These are phyloP conservation scores for Retiboletus flavoniger DNA, from an alignment of 1,284 basidiomycete species.

Conservation along the genomic window DNA sequence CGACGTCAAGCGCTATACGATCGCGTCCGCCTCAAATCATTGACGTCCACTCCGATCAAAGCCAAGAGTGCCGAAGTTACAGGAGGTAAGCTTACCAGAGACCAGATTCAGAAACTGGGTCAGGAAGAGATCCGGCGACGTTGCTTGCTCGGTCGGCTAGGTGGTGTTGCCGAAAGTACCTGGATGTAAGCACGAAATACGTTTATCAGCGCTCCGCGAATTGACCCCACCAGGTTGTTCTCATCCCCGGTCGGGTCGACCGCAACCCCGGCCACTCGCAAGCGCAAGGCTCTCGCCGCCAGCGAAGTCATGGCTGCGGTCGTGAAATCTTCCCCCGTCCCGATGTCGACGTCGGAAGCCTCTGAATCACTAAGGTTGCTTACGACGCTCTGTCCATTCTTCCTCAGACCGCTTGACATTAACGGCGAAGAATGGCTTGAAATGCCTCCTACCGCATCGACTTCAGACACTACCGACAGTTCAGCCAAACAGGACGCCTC, in stretches of 20 bases:
- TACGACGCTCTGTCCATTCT: constrained; percentile 71
- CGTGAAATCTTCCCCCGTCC: constrained; percentile 75
- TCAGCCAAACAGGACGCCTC: constrained; percentile 23
- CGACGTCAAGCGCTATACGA: constrained; percentile 76
- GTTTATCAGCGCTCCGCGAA: background rate
- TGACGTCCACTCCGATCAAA: constrained; percentile 66
- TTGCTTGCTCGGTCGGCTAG: constrained; percentile 72
- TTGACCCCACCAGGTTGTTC: constrained; percentile 51
- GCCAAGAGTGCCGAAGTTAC: constrained; percentile 40
- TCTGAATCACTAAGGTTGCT: constrained; percentile 68
- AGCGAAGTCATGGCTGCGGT: constrained; percentile 64
- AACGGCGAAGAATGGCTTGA: constrained; percentile 76
- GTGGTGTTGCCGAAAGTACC: constrained; percentile 76
- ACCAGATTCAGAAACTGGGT: constrained; percentile 65
- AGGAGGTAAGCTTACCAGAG: constrained; percentile 52
- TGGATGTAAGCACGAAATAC: constrained; percentile 63
- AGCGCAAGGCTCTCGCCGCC: constrained; percentile 63
- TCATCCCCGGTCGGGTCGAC: constrained; percentile 52
- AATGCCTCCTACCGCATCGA: constrained; percentile 58
- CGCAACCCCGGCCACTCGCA: constrained; percentile 54
- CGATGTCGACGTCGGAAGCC: constrained; percentile 72
- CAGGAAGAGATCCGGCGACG: constrained; percentile 74
- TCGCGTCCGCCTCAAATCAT: constrained; percentile 67
- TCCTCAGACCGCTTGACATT: constrained; percentile 61
- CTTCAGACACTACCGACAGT: constrained; percentile 18